Percentiles rank a stretch among this genome's conserved stretches.
phyloP scores from a whole-genome alignment of 148 eudicot genomes.

The Dysphania ambrosioides region DNA sequence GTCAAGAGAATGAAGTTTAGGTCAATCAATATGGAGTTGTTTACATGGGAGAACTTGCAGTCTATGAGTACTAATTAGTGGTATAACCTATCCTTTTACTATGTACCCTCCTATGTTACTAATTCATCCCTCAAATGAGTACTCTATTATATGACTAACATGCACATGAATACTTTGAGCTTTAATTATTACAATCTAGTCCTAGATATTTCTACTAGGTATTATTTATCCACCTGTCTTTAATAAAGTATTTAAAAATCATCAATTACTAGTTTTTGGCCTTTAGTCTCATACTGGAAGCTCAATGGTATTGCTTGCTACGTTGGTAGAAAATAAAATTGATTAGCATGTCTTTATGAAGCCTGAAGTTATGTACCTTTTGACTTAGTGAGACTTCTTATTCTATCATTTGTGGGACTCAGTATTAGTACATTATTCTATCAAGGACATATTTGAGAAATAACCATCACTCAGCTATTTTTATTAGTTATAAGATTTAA shows the following conservation, averaged over 20 bases:
- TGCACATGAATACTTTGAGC: not conserved
- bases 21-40: constrained; percentile 38
- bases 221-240: not conserved
- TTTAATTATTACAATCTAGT: not conserved
- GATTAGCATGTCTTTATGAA: too few species aligned
- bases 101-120: not conserved
- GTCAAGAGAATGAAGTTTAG: constrained; percentile 76
- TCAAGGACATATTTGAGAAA: too few species aligned
- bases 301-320: not conserved
- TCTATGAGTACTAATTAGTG: constrained; percentile 20
- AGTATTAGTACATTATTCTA: not conserved
- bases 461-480: too few species aligned
- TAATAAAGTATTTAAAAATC: not conserved
- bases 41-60: too few species aligned
- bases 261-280: not conserved
- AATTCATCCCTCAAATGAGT: not conserved
- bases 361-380: too few species aligned
- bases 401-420: not conserved
- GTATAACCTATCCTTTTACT: not conserved
- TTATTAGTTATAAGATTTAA: too few species aligned
- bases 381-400: too few species aligned
- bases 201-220: too few species aligned
- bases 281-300: not conserved
- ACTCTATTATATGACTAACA: too few species aligned
- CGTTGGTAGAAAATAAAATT: too few species aligned